phyloP scores from a whole-genome alignment of 2,329 filamentous ascomycete species.

The Sclerotinia subarctica region DNA sequence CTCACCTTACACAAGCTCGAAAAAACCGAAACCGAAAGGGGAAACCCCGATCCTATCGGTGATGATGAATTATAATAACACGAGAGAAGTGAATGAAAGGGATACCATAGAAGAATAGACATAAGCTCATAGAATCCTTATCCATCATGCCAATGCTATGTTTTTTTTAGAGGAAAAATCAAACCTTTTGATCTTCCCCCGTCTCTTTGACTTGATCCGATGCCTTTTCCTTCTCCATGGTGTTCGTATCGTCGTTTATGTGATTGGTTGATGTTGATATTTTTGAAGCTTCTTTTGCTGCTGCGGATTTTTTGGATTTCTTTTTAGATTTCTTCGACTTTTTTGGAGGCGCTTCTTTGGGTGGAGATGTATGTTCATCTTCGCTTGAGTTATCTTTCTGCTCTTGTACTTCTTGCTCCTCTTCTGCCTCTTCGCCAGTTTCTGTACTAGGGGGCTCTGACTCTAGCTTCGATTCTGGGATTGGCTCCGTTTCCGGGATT shows the following conservation, averaged over 20 bases:
- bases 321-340: conserved; percentile 11
- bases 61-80: no score
- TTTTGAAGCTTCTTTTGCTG: conserved; percentile 13
- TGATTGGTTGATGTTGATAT: conserved; percentile 6
- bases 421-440: neutral
- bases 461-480: neutral
- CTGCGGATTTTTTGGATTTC: conserved; percentile 9
- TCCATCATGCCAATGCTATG: conserved; percentile 6
- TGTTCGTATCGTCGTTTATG: conserved; percentile 13
- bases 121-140: conserved; percentile 14
- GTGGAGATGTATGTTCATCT: neutral
- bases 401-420: conserved; percentile 4
- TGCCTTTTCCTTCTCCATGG: conserved; percentile 4
- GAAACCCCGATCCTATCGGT: no score
- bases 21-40: no score
- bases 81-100: no score
- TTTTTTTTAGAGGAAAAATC: neutral
- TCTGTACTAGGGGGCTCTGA: neutral
- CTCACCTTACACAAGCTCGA: no score
- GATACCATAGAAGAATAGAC: neutral
- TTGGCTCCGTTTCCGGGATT: neutral
- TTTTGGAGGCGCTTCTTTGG: neutral
- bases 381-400: conserved; percentile 10
- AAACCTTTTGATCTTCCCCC: neutral
- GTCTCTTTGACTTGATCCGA: conserved; percentile 1